phyloP scores from a whole-genome alignment of 2,329 filamentous ascomycete species.

The Westerdykella sp. region DNA sequence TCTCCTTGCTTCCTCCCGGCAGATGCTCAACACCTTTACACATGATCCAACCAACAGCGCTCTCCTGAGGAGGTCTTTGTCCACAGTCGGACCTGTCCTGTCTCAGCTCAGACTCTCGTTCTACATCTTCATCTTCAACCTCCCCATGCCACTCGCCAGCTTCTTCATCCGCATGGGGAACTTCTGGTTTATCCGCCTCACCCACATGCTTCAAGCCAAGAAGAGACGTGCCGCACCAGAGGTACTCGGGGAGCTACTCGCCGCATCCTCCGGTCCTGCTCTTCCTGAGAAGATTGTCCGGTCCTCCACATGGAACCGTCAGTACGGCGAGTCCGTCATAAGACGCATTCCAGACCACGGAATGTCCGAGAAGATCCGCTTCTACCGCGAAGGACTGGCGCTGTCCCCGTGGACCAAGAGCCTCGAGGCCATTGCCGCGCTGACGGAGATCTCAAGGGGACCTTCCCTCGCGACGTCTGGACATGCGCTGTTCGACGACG shows the following conservation, averaged over 20 bases:
- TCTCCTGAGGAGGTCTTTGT: conserved; percentile 41
- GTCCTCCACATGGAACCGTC: conserved; percentile 28
- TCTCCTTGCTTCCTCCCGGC: conserved; percentile 39
- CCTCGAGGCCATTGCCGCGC: conserved; percentile 43
- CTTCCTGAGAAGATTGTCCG: conserved; percentile 19
- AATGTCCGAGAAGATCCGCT: conserved; percentile 47
- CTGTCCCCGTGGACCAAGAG: conserved; percentile 47
- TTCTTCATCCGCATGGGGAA: conserved; percentile 47
- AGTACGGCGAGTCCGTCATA: conserved; percentile 36
- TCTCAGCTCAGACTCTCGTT: conserved; percentile 46
- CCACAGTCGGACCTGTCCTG: conserved; percentile 43
- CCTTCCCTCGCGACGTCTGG: conserved; percentile 7
- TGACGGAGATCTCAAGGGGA: conserved; percentile 39
- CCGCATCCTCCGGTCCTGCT: conserved; percentile 44
- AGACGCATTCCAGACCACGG: conserved; percentile 39
- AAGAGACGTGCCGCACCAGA: neutral
- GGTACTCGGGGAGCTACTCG: neutral
- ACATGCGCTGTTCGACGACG: conserved; percentile 40
- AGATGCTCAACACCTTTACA: conserved; percentile 47
- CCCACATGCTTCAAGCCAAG: conserved; percentile 33
- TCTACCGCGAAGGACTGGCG: conserved; percentile 50
- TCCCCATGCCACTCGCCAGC: conserved; percentile 43
- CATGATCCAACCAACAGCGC: conserved; percentile 41
- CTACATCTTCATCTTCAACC: conserved; percentile 51
- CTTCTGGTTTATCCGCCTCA: conserved; percentile 41